phyloP scores from a whole-genome alignment of 164 flowering plant genomes.

The Vitis riparia region DNA sequence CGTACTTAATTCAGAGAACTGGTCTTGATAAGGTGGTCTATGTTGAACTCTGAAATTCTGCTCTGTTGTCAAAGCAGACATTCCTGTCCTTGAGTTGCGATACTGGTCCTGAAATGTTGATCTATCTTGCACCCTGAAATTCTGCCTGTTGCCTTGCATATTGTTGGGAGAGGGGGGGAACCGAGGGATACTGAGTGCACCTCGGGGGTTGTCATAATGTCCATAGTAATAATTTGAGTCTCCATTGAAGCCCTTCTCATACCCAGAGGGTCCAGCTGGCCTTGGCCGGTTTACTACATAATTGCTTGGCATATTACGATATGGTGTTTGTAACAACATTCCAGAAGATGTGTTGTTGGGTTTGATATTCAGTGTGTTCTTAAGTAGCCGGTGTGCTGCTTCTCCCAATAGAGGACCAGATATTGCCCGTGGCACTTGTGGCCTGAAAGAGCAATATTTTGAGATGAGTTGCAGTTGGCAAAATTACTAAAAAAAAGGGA shows the following conservation, averaged over 20 bases:
- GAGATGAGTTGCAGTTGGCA: not conserved
- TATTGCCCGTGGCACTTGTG: conserved; percentile 73
- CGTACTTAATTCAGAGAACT: conserved; percentile 27
- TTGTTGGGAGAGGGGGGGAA: conserved; percentile 33
- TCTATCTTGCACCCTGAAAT: conserved; percentile 41
- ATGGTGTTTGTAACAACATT: conserved; percentile 23
- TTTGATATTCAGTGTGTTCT: conserved; percentile 63
- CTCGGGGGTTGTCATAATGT: conserved; percentile 28
- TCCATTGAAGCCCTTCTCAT: conserved; percentile 47
- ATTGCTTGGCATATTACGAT: conserved; percentile 32
- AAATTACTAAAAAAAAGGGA: not conserved
- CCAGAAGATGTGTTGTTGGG: conserved; percentile 29
- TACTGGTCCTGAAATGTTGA: conserved; percentile 38
- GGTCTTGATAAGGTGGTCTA: conserved; percentile 38
- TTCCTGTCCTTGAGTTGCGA: conserved; percentile 33
- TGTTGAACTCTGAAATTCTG: conserved; percentile 43
- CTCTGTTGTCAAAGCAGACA: conserved; percentile 43
- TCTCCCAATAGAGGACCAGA: conserved; percentile 78
- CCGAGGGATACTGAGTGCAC: conserved; percentile 31
- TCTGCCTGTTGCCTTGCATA: conserved; percentile 32
- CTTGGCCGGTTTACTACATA: conserved; percentile 41
- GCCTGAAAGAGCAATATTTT: conserved; percentile 46
- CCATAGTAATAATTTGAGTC: conserved; percentile 32
- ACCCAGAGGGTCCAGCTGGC: conserved; percentile 73
- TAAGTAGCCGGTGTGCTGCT: conserved; percentile 92